Evolutionary conservation across 352 stramenopile species (phyloP).

Genomic region (Phytophthora fragariae): DNA sequence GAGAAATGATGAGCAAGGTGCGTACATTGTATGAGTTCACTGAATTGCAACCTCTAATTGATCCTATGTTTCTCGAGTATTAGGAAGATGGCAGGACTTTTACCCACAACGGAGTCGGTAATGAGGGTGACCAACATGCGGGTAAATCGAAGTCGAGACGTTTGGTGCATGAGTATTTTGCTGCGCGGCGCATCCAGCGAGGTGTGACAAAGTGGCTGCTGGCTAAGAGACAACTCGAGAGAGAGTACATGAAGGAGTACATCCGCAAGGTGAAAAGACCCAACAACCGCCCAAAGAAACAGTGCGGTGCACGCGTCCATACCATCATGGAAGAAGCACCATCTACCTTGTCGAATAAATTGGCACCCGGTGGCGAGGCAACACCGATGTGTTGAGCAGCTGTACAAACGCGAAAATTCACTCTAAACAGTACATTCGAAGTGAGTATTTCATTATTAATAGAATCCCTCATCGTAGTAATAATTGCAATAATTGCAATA

Average conservation of each 20-base stretch:
- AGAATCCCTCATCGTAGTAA: no score
- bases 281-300: neutral
- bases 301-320: neutral
- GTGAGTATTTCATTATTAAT: no score
- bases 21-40: neutral
- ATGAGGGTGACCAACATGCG: neutral
- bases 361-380: neutral
- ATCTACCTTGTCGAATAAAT: neutral
- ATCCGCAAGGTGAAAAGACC: neutral
- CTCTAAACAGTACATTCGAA: no score
- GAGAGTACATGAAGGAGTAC: neutral
- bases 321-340: neutral
- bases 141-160: neutral
- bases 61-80: neutral
- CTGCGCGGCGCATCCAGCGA: neutral
- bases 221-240: neutral
- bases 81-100: neutral
- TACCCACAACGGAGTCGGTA: neutral
- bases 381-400: neutral
- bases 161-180: neutral
- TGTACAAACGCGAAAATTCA: no score
- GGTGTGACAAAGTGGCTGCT: neutral
- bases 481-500: no score
- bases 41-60: neutral
- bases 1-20: conserved; percentile 73